A percentile compares a stretch with the other conserved stretches of the same genome.
Conservation (phyloP, 768 basidiomycete genomes). For the Mycena galericulata region DNA sequence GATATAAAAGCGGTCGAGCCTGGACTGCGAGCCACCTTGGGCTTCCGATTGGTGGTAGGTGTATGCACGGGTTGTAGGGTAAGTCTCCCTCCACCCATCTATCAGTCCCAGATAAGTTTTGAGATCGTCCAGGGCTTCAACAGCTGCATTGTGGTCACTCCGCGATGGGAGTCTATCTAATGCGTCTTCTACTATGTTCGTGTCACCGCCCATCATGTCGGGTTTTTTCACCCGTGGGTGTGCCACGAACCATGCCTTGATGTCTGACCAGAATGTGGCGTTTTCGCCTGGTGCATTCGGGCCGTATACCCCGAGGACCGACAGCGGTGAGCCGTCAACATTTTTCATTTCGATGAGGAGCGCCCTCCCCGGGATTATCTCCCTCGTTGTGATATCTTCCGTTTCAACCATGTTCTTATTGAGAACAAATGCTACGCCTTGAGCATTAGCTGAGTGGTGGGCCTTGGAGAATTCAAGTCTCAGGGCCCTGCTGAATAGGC, state of each 20-base stretch:
- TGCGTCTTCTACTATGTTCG: not conserved
- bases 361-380: slow-evolving; percentile 35
- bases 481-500: slow-evolving; percentile 3
- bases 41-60: not conserved
- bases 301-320: slow-evolving; percentile 49
- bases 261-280: slow-evolving; percentile 43
- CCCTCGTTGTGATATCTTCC: not conserved
- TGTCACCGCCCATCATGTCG: not conserved
- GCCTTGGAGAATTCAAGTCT: slow-evolving; percentile 14
- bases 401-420: slow-evolving; percentile 31
- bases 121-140: not conserved
- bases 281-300: slow-evolving; percentile 47
- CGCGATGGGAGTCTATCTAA: not conserved
- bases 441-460: not conserved
- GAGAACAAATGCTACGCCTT: slow-evolving; percentile 32
- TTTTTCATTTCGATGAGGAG: not conserved
- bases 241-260: slow-evolving; percentile 23
- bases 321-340: not conserved
- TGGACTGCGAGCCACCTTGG: too few species aligned
- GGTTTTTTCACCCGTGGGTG: not conserved
- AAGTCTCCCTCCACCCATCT: not conserved
- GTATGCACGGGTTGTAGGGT: not conserved
- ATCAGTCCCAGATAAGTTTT: not conserved
- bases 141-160: not conserved
- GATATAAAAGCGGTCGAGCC: too few species aligned